Percentiles rank a stretch among this genome's conserved stretches.
Evolutionary conservation across 1,284 basidiomycete genomes (phyloP).

Genomic region (Cryptococcus sp.): DNA sequence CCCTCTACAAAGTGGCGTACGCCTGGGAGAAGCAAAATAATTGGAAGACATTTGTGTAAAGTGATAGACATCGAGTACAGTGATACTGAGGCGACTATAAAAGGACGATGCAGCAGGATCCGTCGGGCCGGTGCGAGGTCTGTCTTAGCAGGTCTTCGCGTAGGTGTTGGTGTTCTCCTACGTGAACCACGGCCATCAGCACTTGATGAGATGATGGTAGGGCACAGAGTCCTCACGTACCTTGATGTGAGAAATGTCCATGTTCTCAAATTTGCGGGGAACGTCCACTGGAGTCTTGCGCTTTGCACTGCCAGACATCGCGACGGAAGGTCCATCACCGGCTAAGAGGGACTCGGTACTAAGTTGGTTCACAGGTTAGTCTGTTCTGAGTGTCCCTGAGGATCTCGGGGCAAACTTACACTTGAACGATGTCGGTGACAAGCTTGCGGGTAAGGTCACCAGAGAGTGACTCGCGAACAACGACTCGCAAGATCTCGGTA

Average conservation of each 20-base stretch:
- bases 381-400: too few species aligned
- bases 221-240: background rate
- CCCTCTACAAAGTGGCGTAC: constrained; percentile 45
- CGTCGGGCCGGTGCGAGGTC: too few species aligned
- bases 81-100: too few species aligned
- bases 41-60: constrained; percentile 3
- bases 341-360: constrained; percentile 36
- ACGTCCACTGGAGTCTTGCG: background rate
- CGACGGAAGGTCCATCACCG: constrained; percentile 30
- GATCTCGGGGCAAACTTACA: too few species aligned
- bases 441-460: constrained; percentile 42
- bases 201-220: background rate
- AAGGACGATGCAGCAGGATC: too few species aligned
- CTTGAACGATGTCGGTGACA: constrained; percentile 40
- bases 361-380: too few species aligned
- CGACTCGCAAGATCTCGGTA: constrained; percentile 78
- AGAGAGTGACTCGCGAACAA: constrained; percentile 65
- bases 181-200: background rate
- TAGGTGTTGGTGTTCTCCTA: background rate
- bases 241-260: constrained; percentile 1
- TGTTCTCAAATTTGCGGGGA: too few species aligned
- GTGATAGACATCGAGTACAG: too few species aligned
- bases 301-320: constrained; percentile 22
- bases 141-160: constrained; percentile 3
- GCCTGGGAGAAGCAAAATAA: constrained; percentile 35